A percentile compares a stretch with the other conserved stretches of the same genome.
These are phyloP conservation scores for Pseudogymnoascus sp. DNA, from an alignment of 2,329 filamentous ascomycete species.

Conservation along the genomic window DNA sequence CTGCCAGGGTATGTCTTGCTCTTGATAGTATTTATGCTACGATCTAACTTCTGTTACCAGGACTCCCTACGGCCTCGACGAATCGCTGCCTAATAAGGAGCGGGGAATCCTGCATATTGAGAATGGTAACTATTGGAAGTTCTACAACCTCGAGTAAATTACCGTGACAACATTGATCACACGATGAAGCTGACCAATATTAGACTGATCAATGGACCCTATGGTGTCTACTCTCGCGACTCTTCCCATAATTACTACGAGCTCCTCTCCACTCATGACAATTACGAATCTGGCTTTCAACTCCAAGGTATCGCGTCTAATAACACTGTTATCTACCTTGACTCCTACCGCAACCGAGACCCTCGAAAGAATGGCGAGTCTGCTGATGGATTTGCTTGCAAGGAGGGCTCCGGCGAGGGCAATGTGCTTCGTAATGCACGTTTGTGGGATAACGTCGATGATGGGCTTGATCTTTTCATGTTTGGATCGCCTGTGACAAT, in stretches of 20 bases:
- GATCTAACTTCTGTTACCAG: conserved; percentile 15
- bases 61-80: conserved; percentile 37
- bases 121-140: conserved; percentile 38
- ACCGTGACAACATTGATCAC: background rate
- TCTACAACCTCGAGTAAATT: conserved; percentile 32
- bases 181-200: background rate
- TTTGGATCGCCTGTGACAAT: conserved; percentile 39
- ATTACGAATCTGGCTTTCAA: conserved; percentile 35
- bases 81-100: conserved; percentile 34
- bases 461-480: conserved; percentile 39
- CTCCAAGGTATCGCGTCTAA: conserved; percentile 30
- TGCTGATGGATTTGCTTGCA: conserved; percentile 43
- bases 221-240: conserved; percentile 32
- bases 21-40: background rate
- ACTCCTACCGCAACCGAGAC: conserved; percentile 39
- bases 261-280: conserved; percentile 32
- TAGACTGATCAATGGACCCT: conserved; percentile 32
- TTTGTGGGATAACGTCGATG: conserved; percentile 45
- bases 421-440: conserved; percentile 39
- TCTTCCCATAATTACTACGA: conserved; percentile 33
- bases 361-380: conserved; percentile 46
- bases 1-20: conserved; percentile 19
- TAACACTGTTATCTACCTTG: conserved; percentile 37
- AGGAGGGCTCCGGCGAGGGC: conserved; percentile 39
- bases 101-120: conserved; percentile 43